Evolutionary conservation across 345 rosid genomes (phyloP), one percentile per base, ranked within the genome.

Genomic region (Gossypium australe): DNA sequence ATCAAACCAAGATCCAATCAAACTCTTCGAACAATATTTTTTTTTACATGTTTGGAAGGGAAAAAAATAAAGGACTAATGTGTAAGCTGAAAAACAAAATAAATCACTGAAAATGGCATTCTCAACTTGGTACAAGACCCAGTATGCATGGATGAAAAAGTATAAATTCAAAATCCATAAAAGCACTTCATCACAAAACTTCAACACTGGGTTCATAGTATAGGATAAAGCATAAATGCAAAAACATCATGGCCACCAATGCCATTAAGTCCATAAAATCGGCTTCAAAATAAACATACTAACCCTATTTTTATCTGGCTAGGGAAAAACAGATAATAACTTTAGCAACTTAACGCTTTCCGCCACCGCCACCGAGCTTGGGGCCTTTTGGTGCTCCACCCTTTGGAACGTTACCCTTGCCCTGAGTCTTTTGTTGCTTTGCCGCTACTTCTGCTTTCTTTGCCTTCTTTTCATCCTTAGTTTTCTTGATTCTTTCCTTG

Each of bases 401-500:
- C 79, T 83, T 90, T 1, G 90, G 45, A 68, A 79, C 22, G 47
- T 70, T 78, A 25, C 88, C 78, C 84, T 88, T 92, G 57, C 74
- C 63, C 60, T 79, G 86, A 2, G 86, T 52, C 84, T 90, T 92
- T 55, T 86, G 94, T 63, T 85, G 80, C 86, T 88, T 90, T 0
- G 92, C 80, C 17, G 66, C 72, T 64, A 81, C 59, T 82, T 92
- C 93, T 0, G 89, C 94, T 75, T 92, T 92, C 87, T 92, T 92
- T 2, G 93, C 94, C 85, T 86, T 90, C 85, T 90, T 92, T 78
- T 92, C 94, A 49, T 92, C 97, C 84, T 88, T 88, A 0, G 92
- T 92, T 79, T 90, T 90, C 93, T 87, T 92, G 80, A 88, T 88
- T 78, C 97, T 87, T 82, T 92, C 94, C 84, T 92, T 90, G 22